Conservation (phyloP, 2,329 filamentous ascomycete genomes). For the Hymenoscyphus scutula region DNA sequence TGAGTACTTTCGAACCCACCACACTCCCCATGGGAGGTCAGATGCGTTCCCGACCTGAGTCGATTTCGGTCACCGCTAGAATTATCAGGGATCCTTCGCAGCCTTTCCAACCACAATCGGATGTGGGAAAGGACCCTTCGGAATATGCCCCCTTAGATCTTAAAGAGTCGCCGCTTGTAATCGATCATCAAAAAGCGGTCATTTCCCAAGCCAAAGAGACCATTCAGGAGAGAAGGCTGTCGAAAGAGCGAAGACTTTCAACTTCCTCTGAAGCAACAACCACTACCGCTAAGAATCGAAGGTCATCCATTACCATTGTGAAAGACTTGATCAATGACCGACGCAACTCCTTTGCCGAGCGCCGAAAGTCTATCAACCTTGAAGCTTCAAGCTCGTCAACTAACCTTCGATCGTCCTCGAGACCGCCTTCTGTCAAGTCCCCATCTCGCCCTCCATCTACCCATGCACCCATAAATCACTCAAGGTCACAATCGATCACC, state of each 20-base stretch:
- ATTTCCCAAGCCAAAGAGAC: slow-evolving; percentile 41
- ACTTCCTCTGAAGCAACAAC: slow-evolving; percentile 26
- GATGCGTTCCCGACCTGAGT: slow-evolving; percentile 59
- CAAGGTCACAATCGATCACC: slow-evolving; percentile 62
- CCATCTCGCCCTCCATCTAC: slow-evolving; percentile 45
- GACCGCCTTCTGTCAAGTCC: slow-evolving; percentile 44
- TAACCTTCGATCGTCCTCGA: slow-evolving; percentile 44
- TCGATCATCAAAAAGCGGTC: slow-evolving; percentile 51
- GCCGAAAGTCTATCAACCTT: slow-evolving; percentile 42
- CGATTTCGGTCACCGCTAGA: slow-evolving; percentile 82
- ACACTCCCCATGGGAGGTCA: slow-evolving; percentile 25
- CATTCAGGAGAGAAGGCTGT: slow-evolving; percentile 48
- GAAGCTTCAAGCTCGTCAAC: slow-evolving; percentile 41
- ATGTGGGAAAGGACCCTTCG: slow-evolving; percentile 39
- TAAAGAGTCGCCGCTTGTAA: slow-evolving; percentile 57
- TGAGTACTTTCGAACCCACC: slow-evolving; percentile 27
- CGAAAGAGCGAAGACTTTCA: slow-evolving; percentile 35
- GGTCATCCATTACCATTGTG: slow-evolving; percentile 59
- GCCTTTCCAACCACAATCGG: slow-evolving; percentile 41
- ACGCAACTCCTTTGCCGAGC: slow-evolving; percentile 50
- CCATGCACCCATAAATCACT: slow-evolving; percentile 36
- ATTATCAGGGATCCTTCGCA: slow-evolving; percentile 68
- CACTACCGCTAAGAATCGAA: slow-evolving; percentile 39
- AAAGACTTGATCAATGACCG: slow-evolving; percentile 55
- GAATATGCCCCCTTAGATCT: slow-evolving; percentile 52